phyloP scores from a whole-genome alignment of 2,329 filamentous ascomycete species.

The Pseudogymnoascus destructans region DNA sequence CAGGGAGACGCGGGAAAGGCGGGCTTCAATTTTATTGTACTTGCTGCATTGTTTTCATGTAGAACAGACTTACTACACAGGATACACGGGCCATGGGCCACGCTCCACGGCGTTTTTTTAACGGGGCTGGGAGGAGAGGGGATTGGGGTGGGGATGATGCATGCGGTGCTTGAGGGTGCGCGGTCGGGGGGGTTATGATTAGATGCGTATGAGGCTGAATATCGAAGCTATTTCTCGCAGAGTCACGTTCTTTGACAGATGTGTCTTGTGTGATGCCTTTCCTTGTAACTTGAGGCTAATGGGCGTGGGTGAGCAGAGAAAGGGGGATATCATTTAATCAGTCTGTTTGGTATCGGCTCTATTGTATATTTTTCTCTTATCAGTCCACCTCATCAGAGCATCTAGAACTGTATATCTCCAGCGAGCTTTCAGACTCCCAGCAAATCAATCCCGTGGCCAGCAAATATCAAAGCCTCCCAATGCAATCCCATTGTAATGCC shows the following conservation, averaged over 20 bases:
- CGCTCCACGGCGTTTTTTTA: neutral
- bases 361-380: neutral
- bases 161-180: neutral
- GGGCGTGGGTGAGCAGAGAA: neutral
- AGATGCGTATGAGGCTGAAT: neutral
- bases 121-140: neutral
- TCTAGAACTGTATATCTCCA: neutral
- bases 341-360: neutral
- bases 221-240: neutral
- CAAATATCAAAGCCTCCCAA: neutral
- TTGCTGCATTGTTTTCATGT: constrained; percentile 3
- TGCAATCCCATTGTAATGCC: neutral
- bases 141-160: neutral
- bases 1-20: neutral
- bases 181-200: neutral
- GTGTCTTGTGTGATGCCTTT: neutral
- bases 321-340: neutral
- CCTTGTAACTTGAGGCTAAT: neutral
- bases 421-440: neutral
- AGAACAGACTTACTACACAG: neutral
- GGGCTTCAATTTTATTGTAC: neutral
- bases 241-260: neutral
- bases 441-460: neutral
- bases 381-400: neutral
- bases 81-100: neutral